phyloP scores from a whole-genome alignment of 768 basidiomycete species.

The Galerina marginata region DNA sequence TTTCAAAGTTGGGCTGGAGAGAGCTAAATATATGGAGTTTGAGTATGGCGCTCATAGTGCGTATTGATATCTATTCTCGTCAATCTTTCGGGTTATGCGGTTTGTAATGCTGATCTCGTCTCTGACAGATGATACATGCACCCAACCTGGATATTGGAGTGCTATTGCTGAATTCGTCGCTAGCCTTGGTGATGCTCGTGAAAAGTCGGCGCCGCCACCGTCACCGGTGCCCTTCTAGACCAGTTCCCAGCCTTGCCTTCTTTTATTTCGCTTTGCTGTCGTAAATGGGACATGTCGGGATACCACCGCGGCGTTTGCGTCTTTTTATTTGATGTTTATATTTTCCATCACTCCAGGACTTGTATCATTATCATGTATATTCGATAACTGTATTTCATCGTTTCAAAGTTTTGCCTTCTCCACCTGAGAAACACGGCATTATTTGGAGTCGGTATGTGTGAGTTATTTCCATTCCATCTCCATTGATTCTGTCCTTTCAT shows the following conservation, averaged over 20 bases:
- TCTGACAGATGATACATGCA: slow-evolving; percentile 32
- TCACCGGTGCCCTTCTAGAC: not conserved
- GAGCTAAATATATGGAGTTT: slow-evolving; percentile 62
- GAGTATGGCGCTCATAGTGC: slow-evolving; percentile 61
- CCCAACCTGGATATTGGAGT: slow-evolving; percentile 32
- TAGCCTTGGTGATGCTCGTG: slow-evolving; percentile 14
- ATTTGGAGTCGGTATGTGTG: too few relatives aligned
- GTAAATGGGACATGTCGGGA: not conserved
- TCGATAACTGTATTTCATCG: too few relatives aligned
- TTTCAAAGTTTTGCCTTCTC: too few relatives aligned
- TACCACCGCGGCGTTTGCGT: too few relatives aligned
- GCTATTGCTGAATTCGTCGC: slow-evolving; percentile 30
- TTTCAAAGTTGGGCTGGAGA: slow-evolving; percentile 54
- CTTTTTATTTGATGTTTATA: too few relatives aligned
- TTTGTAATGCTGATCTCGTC: not conserved
- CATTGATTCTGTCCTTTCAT: too few relatives aligned
- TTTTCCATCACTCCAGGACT: too few relatives aligned
- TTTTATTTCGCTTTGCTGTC: not conserved
- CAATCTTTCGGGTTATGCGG: not conserved
- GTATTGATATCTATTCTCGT: slow-evolving; percentile 8
- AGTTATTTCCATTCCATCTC: too few relatives aligned
- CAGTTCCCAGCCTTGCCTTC: not conserved
- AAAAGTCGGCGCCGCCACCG: slow-evolving; percentile 7
- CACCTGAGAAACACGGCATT: too few relatives aligned
- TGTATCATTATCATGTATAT: too few relatives aligned